phyloP scores from a whole-genome alignment of 2,329 filamentous ascomycete species.

The Pyrenophora teres region DNA sequence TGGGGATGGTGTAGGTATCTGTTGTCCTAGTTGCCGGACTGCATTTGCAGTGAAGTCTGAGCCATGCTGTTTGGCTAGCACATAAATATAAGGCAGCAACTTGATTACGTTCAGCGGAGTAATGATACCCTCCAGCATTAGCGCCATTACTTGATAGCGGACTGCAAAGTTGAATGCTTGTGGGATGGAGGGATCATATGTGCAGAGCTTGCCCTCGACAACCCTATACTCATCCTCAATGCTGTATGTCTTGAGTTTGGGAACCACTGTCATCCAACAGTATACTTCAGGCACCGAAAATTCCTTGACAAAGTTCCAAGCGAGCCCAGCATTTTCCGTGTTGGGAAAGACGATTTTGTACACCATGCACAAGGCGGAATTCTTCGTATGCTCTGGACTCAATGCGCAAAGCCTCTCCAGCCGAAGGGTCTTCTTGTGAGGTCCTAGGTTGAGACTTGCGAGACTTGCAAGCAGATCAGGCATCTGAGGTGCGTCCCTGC shows the following conservation, averaged over 20 bases:
- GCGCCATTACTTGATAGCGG: conserved; percentile 31
- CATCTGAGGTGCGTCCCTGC: conserved; percentile 4
- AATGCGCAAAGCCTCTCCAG: conserved; percentile 45
- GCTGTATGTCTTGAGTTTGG: conserved; percentile 63
- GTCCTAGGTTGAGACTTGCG: conserved; percentile 7
- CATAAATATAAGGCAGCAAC: conserved; percentile 29
- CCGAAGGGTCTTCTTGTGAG: conserved; percentile 5
- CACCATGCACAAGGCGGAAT: conserved; percentile 56
- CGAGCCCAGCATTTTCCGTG: conserved; percentile 22
- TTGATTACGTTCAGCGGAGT: conserved; percentile 19
- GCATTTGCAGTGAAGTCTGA: conserved; percentile 66
- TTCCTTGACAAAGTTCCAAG: conserved; percentile 43
- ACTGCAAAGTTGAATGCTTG: conserved; percentile 19
- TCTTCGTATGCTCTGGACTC: conserved; percentile 43
- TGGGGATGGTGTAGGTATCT: conserved; percentile 28
- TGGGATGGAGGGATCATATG: neutral
- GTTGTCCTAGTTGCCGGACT: conserved; percentile 71
- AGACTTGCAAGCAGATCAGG: conserved; percentile 1
- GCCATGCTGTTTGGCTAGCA: conserved; percentile 44
- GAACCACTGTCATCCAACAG: conserved; percentile 18
- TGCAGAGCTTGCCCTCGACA: conserved; percentile 60
- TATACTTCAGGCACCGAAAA: conserved; percentile 25
- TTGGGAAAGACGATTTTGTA: conserved; percentile 50
- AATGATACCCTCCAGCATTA: conserved; percentile 33
- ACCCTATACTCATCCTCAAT: conserved; percentile 61